Conservation (phyloP, 805 yeast species). For the Zygosaccharomyces gambellarensis region DNA sequence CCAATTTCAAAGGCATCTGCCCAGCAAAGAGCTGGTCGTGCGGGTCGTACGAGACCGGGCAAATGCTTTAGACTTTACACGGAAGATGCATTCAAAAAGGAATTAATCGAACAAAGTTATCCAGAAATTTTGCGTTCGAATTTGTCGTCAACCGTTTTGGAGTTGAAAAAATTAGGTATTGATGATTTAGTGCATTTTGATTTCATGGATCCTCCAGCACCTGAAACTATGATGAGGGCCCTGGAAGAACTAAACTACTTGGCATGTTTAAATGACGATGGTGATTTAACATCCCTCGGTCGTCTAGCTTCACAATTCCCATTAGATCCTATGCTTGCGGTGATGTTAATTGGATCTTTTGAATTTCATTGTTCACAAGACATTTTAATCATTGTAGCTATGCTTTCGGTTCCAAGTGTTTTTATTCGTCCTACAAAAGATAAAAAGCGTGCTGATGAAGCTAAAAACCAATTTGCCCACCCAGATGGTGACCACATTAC, state of each 20-base stretch:
- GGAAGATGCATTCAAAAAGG: constrained; percentile 92
- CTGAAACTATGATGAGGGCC: constrained; percentile 99
- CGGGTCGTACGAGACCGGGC: constrained; percentile 98
- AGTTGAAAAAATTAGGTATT: constrained; percentile 87
- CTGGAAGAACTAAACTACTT: constrained; percentile 89
- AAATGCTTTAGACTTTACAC: constrained; percentile 95
- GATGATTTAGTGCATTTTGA: constrained; percentile 97
- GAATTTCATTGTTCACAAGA: constrained; percentile 85
- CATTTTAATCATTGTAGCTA: constrained; percentile 79
- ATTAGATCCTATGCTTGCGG: constrained; percentile 91
- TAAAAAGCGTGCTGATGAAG: constrained; percentile 84
- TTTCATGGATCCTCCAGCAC: constrained; percentile 99
- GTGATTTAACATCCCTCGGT: constrained; percentile 84
- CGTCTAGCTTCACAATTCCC: constrained; percentile 91
- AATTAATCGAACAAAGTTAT: constrained; percentile 88
- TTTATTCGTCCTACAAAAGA: constrained; percentile 90
- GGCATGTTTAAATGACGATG: constrained; percentile 87
- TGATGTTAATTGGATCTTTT: constrained; percentile 82
- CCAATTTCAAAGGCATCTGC: constrained; percentile 97
- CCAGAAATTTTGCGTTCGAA: constrained; percentile 93
- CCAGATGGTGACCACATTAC: constrained; percentile 95
- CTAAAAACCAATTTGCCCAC: constrained; percentile 81
- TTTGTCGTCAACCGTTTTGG: constrained; percentile 85
- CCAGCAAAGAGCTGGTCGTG: constrained; percentile 99
- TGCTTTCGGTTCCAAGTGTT: constrained; percentile 89